Base-by-base conservation (phyloP, 495 filamentous ascomycete species). In the Penicillium chermesinum region DNA sequence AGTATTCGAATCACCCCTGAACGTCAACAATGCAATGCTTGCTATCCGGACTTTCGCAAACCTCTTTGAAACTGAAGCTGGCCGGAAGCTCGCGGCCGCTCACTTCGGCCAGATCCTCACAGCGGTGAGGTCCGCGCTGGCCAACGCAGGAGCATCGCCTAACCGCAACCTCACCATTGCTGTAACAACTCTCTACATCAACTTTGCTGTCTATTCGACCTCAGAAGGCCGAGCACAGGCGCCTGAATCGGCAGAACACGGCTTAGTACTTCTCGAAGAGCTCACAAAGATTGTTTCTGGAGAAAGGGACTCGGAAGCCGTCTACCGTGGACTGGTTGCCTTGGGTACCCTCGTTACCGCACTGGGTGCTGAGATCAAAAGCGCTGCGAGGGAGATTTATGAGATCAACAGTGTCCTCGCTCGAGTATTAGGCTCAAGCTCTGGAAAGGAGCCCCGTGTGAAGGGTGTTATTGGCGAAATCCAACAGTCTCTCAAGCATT, bases 91-190 rank as follows among this genome's bases (percentile, higher is more conserved):
- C 1, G 79, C 78, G 0, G 67, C 78, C 3, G 63, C 65, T 13
- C 66, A 75, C 25, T 87, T 87, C 42, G 80, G 85, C 48, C 65
- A 70, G 36, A 72, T 83, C 22, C 57, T 81, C 9, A 65, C 71
- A 10, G 63, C 80, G 19, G 72, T 78, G 3, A 76, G 73, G 33
- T 64, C 70, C 1, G 57, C 67, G 2, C 54, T 74, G 19, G 62
- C 76, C 1, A 75, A 58, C 33, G 61, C 75, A 30, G 66, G 55
- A 41, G 46, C 48, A 3, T 74, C 79, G 1, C 72, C 73, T n/a
- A 93, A 94, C 53, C 82, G 83, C 32, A 96, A 94, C 57, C 68
- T 94, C 7, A 77, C 83, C 38, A 83, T 95, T 45, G 94, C 93
- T 0, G 64, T 89, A 16, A 81, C 87, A 9, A 94, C 94, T 7